Evolutionary conservation across 805 yeast genomes (phyloP), one percentile per base, ranked within the genome.

Genomic region (Cyberlindnera galapagoensis): DNA sequence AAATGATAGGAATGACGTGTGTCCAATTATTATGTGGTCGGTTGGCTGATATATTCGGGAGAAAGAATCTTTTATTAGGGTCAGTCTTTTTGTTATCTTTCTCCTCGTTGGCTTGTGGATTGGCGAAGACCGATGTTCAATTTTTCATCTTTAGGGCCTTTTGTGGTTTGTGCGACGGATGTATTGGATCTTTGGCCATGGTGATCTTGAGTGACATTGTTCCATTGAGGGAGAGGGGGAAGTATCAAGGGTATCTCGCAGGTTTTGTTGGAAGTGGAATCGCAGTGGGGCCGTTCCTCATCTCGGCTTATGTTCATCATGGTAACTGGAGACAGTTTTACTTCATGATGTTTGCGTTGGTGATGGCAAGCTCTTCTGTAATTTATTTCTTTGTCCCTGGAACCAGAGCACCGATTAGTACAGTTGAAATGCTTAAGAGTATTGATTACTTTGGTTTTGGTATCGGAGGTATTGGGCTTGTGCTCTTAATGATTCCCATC

Each of bases 91-190:
- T 69, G 3, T 51, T 74, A 9, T 58, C 62, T 4, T 33, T 67
- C 10, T 63, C 69, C 12, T 74, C 71, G 38, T 46, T 74, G 21
- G 71, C 69, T 3, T 67, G 76, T 47, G 76, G 74, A 5, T 63
- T 71, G 42, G 70, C 71, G 6, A 56, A 60, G 34, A 69, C 67
- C 3, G 67, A 71, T 5, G 55, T 67, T 2, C 71, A 71, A 43
- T 63, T 74, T 35, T 74, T 56, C 46, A 58, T 74, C 9, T 71
- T 70, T 43, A 56, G 80, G 32, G 76, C 76, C 0, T 54, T 74
- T 33, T 69, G 76, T n/a, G 80, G 80, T 20, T 57, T 74, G 17
- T 79, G 76, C 6, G 59, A 65, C 27, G 80, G 80, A 1, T 76
- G 75, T 2, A 62, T 69, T 4, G 62, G 66, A 11, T 68, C 75